Base-by-base conservation (phyloP, 2,329 filamentous ascomycete species). In the Thelonectria olida region DNA sequence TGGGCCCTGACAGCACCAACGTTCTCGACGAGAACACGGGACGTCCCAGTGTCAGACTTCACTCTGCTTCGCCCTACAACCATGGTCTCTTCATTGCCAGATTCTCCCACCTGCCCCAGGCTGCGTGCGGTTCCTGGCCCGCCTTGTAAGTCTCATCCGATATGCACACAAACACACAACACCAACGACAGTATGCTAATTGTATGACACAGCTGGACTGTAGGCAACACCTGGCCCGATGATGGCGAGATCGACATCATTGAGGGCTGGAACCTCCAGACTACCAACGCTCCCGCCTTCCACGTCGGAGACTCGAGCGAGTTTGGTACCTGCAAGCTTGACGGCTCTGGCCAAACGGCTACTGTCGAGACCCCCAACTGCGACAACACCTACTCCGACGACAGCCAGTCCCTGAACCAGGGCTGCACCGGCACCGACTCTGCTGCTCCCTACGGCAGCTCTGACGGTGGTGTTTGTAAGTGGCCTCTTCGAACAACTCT, bases 51-150 rank as follows among this genome's bases (percentile, higher is more conserved):
- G 86, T 93, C 27, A 84, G 91, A 36, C 74, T 93, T 15, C 84
- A 87, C 63, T 91, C 88, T 72, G 88, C 83, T 59, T 81, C 82
- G 49, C 73, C 76, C 7, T 93, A 90, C 78, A 86, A 82, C 63
- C 82, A 87, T 58, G 90, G 89, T 23, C 85, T 93, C 25, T 84
- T 93, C 69, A 86, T 93, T 42, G 81, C 89, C 44, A 88, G 92
- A 71, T 85, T 93, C 65, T 81, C 79, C 13, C 90, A 93, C 69
- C 88, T 93, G 78, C 90, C 91, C 27, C 81, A 80, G 56, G 82
- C 84, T 9, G 79, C 82, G 42, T 93, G 91, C 68, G 90, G 91
- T 51, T 82, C 85, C 7, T 93, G 91, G 91, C 91, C 91, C 4
- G 89, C 90, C 78, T 83, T 90, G 82, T 86, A 79, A 76, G 79